Percentiles rank a stretch among this genome's conserved stretches.
These are phyloP conservation scores for Claviceps sp. DNA, from an alignment of 2,329 filamentous ascomycete genomes.

Conservation along the genomic window DNA sequence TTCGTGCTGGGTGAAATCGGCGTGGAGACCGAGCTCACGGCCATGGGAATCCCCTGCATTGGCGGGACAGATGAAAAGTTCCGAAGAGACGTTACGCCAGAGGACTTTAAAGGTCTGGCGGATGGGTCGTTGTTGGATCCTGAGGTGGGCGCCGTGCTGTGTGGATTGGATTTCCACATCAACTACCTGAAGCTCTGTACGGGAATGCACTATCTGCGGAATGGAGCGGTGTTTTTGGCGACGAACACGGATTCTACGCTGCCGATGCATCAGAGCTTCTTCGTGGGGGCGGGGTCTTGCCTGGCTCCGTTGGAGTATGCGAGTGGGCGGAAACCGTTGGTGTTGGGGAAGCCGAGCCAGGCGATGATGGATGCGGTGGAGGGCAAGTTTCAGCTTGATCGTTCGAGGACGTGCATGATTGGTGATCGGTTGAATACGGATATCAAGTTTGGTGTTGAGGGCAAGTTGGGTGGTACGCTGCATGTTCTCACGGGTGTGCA, in stretches of 20 bases:
- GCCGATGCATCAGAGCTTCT: conserved; percentile 67
- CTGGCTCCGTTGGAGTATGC: conserved; percentile 67
- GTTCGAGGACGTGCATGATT: conserved; percentile 82
- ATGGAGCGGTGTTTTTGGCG: conserved; percentile 75
- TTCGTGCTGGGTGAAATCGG: conserved; percentile 86
- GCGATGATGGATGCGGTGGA: conserved; percentile 99
- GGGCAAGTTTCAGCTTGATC: conserved; percentile 84
- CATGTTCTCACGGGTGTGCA: conserved; percentile 84
- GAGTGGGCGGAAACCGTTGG: conserved; percentile 53
- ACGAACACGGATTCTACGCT: conserved; percentile 90
- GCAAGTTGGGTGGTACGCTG: conserved; percentile 78
- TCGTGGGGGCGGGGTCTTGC: conserved; percentile 81
- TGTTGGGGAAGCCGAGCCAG: conserved; percentile 88
- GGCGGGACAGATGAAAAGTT: conserved; percentile 75
- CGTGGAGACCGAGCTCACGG: conserved; percentile 75
- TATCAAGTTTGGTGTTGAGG: conserved; percentile 88
- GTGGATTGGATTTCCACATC: conserved; percentile 84
- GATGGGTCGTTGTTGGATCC: conserved; percentile 67
- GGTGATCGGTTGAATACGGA: conserved; percentile 91
- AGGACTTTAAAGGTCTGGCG: conserved; percentile 69
- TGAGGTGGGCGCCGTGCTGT: conserved; percentile 79
- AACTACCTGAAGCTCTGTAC: conserved; percentile 87
- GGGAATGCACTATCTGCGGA: conserved; percentile 73
- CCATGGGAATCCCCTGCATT: conserved; percentile 66
- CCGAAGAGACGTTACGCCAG: conserved; percentile 63